Percentiles rank a stretch among this genome's conserved stretches.
These are phyloP conservation scores for Ostreobium quekettii DNA, from an alignment of 139 green algal species.

Conservation along the genomic window DNA sequence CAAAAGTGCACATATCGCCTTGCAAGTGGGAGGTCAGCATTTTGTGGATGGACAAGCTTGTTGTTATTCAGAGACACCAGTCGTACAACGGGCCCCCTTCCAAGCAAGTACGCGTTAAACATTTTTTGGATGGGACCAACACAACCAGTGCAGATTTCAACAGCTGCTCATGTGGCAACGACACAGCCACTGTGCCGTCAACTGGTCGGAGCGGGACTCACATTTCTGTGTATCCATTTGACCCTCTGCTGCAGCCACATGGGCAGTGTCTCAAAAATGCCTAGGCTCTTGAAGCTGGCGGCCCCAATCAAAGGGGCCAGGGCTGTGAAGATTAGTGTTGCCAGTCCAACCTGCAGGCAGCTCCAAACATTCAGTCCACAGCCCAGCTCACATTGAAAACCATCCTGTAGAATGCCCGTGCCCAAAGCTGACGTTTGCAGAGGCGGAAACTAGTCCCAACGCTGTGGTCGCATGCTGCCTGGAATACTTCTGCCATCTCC, in stretches of 20 bases:
- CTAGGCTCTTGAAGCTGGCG: slow-evolving; percentile 42
- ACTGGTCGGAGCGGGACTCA: slow-evolving; percentile 6
- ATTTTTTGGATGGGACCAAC: no score
- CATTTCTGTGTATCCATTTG: slow-evolving; percentile 43
- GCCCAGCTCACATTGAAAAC: not conserved
- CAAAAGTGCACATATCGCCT: no score
- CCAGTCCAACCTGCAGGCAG: slow-evolving; percentile 35
- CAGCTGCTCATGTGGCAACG: no score
- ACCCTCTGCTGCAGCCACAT: slow-evolving; percentile 32
- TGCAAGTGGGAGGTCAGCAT: not conserved
- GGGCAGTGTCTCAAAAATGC: slow-evolving; percentile 41
- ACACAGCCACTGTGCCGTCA: not conserved
- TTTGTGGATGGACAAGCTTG: not conserved
- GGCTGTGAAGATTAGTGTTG: slow-evolving; percentile 32
- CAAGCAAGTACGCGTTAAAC: no score
- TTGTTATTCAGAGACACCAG: not conserved
- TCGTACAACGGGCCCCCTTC: not conserved
- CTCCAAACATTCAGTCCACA: not conserved
- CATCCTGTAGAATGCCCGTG: not conserved
- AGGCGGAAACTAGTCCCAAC: not conserved
- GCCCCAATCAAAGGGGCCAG: slow-evolving; percentile 36
- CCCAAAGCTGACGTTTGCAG: not conserved
- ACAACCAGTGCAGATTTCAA: no score
- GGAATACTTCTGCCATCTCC: not conserved
- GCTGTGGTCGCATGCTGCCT: no score